Percentiles rank a stretch among this genome's conserved stretches.
Conservation (phyloP, 768 basidiomycete species). For the Terana coerulea region DNA sequence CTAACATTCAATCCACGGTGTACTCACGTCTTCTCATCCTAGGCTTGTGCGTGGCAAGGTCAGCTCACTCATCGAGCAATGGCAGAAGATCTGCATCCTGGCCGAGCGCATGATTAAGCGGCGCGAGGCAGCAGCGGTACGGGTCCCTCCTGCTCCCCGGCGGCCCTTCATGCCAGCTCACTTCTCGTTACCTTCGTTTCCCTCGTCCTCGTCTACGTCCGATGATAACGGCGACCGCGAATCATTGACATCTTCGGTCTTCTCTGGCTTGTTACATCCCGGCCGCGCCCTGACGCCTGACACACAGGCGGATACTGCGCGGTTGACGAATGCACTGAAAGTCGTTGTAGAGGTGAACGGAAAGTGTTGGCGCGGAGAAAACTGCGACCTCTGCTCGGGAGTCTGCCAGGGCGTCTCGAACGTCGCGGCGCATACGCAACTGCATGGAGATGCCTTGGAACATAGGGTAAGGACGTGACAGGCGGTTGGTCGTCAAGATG, state of each 20-base stretch:
- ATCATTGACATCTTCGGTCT: constrained; percentile 23
- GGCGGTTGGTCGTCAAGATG: background rate
- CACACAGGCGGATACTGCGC: constrained; percentile 74
- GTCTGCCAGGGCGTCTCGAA: constrained; percentile 67
- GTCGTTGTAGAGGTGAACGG: constrained; percentile 76
- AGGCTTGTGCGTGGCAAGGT: constrained; percentile 77
- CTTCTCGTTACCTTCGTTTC: constrained; percentile 50
- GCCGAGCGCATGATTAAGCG: constrained; percentile 87
- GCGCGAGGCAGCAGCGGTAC: constrained; percentile 90
- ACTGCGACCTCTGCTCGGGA: constrained; percentile 76
- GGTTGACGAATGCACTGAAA: constrained; percentile 78
- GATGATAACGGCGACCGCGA: constrained; percentile 10
- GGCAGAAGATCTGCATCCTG: constrained; percentile 86
- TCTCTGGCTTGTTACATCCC: constrained; percentile 20
- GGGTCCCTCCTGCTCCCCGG: constrained; percentile 56
- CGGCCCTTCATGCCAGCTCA: constrained; percentile 67
- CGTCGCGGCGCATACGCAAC: constrained; percentile 64
- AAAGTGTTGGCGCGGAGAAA: constrained; percentile 79
- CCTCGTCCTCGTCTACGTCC: constrained; percentile 35
- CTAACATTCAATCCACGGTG: constrained; percentile 3
- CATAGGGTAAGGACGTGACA: constrained; percentile 55
- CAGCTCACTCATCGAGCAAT: constrained; percentile 78
- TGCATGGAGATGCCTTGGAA: constrained; percentile 72
- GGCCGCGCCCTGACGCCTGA: constrained; percentile 17
- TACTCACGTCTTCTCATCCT: constrained; percentile 3